Evolutionary conservation across 2,329 filamentous ascomycete genomes (phyloP).

Genomic region (Alternaria angustiovoidea): DNA sequence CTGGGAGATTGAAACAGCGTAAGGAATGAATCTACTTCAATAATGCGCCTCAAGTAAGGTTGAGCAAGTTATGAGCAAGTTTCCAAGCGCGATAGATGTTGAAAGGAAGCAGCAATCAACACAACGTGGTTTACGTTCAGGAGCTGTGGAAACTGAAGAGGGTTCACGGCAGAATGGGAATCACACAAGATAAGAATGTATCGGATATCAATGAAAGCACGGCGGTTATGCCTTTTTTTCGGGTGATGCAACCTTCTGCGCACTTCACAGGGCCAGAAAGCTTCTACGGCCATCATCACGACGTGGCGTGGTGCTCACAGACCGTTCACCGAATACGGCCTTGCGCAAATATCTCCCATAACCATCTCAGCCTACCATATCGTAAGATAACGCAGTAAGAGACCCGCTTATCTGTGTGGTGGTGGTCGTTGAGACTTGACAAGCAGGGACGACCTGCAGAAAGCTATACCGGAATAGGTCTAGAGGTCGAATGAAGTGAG

Average conservation of each 20-base stretch:
- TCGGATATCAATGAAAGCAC: not conserved
- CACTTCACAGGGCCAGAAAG: not conserved
- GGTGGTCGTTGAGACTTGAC: not conserved
- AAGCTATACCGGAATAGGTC: slow-evolving; percentile 21
- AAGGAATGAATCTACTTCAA: not conserved
- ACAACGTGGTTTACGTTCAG: not conserved
- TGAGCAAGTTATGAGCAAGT: slow-evolving; percentile 24
- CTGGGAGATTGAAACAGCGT: not conserved
- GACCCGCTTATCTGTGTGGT: not conserved
- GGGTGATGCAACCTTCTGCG: not conserved
- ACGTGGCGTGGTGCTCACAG: slow-evolving; percentile 11
- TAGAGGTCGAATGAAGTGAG: slow-evolving; percentile 15
- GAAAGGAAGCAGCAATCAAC: not conserved
- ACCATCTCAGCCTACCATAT: not conserved
- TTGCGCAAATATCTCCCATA: not conserved
- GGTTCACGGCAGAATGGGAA: not conserved
- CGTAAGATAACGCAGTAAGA: not conserved
- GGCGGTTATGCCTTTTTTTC: not conserved
- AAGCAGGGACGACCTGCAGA: slow-evolving; percentile 1
- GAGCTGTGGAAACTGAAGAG: not conserved
- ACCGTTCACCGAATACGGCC: not conserved
- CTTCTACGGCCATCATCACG: not conserved
- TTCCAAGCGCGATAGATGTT: not conserved
- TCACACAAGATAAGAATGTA: not conserved
- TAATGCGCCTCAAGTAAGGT: not conserved